Conservation (phyloP, 2,329 filamentous ascomycete species). For the Amphichorda felina region DNA sequence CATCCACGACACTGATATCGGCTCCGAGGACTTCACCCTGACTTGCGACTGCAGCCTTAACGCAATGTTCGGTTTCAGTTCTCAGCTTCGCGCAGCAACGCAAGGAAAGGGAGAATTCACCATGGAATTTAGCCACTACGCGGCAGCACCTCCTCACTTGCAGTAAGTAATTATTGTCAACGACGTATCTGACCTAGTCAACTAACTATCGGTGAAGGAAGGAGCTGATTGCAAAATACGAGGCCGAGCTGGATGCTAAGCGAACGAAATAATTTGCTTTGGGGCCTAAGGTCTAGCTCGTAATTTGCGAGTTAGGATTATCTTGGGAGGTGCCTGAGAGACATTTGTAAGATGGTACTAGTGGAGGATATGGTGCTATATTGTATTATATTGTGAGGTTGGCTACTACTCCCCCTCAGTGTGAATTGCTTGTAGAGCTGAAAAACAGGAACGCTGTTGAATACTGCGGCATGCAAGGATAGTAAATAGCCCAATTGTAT, state of each 20-base stretch:
- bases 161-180: conserved; percentile 52
- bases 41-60: conserved; percentile 88
- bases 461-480: too few relatives aligned
- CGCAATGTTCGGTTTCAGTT: conserved; percentile 95
- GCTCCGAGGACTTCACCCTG: conserved; percentile 85
- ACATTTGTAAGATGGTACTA: too few relatives aligned
- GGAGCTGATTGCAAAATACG: conserved; percentile 45
- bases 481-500: too few relatives aligned
- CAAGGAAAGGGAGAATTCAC: conserved; percentile 98
- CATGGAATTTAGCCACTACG: conserved; percentile 98
- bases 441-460: too few relatives aligned
- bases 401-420: too few relatives aligned
- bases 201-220: conserved; percentile 26
- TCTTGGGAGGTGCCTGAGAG: too few relatives aligned
- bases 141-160: conserved; percentile 72
- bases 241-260: conserved; percentile 47
- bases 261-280: conserved; percentile 38
- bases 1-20: conserved; percentile 92
- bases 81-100: conserved; percentile 79
- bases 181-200: not conserved
- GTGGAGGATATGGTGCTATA: too few relatives aligned
- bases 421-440: too few relatives aligned
- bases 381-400: too few relatives aligned
- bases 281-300: too few relatives aligned
- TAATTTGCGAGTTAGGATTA: too few relatives aligned